Evolutionary conservation across 2,329 filamentous ascomycete genomes (phyloP).

Genomic region (Ceratocystis ficicola): DNA sequence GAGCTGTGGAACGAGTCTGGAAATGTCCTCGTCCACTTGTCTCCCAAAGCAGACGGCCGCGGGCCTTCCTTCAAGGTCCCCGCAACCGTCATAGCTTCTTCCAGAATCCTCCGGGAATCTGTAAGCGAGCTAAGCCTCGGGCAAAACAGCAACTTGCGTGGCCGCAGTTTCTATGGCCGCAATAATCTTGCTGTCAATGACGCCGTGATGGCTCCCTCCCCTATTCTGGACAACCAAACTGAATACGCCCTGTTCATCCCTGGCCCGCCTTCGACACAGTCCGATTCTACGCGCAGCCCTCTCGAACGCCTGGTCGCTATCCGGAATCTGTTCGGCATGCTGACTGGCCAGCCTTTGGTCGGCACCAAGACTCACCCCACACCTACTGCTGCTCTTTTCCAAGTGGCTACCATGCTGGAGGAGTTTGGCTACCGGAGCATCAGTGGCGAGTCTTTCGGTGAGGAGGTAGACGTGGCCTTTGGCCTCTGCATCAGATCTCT

Average conservation of each 20-base stretch:
- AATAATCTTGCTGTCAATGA: conserved; percentile 40
- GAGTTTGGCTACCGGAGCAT: conserved; percentile 45
- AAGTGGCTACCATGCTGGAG: conserved; percentile 42
- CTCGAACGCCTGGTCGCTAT: conserved; percentile 44
- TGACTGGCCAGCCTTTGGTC: conserved; percentile 51
- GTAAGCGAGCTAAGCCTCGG: conserved; percentile 27
- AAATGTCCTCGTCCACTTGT: conserved; percentile 46
- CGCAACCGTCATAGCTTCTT: conserved; percentile 42
- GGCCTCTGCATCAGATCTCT: conserved; percentile 66
- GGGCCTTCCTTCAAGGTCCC: conserved; percentile 51
- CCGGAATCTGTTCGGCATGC: conserved; percentile 54
- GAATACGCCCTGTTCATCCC: conserved; percentile 46
- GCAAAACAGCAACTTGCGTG: conserved; percentile 26
- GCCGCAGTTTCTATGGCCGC: conserved; percentile 38
- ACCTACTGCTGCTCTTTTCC: conserved; percentile 42
- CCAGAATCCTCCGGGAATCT: conserved; percentile 43
- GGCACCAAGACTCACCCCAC: conserved; percentile 42
- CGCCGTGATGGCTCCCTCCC: conserved; percentile 32
- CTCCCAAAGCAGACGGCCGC: conserved; percentile 37
- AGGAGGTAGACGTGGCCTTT: conserved; percentile 52
- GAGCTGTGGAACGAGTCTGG: conserved; percentile 54
- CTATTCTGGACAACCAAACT: conserved; percentile 30
- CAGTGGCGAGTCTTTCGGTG: conserved; percentile 49
- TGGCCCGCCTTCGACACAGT: conserved; percentile 32
- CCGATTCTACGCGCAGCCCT: not conserved